phyloP scores from a whole-genome alignment of 2,329 filamentous ascomycete genomes.

The Macrophomina tecta region DNA sequence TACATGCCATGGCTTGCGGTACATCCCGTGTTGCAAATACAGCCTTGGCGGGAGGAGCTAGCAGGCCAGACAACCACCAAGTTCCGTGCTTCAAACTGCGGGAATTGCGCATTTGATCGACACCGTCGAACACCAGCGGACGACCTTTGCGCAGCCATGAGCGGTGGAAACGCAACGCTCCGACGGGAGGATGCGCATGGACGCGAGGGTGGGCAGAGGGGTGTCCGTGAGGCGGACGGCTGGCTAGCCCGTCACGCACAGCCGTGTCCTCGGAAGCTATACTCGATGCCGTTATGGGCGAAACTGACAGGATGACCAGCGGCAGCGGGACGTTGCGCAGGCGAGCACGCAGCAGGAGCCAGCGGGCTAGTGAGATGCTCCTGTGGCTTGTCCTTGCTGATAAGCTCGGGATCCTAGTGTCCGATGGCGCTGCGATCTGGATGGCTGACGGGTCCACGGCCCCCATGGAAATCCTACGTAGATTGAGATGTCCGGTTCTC shows the following conservation, averaged over 20 bases:
- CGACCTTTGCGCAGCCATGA: background rate
- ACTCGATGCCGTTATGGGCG: conserved; percentile 1
- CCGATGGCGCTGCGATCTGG: conserved; percentile 2
- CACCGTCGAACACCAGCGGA: background rate
- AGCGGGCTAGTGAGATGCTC: conserved; percentile 16
- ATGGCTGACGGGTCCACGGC: conserved; percentile 2
- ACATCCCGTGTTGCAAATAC: background rate
- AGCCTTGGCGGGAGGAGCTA: background rate
- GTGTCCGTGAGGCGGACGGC: conserved; percentile 10
- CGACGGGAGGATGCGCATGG: conserved; percentile 14
- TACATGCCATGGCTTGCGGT: background rate
- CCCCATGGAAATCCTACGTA: conserved; percentile 11
- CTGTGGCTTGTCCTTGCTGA: conserved; percentile 18
- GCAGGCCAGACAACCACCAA: background rate
- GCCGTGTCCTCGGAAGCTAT: conserved; percentile 9
- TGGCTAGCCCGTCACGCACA: conserved; percentile 1
- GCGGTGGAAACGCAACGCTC: conserved; percentile 8
- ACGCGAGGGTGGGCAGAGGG: conserved; percentile 9
- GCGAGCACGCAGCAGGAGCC: conserved; percentile 9
- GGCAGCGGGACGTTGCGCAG: conserved; percentile 22
- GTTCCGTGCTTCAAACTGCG: background rate
- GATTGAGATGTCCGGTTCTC: background rate
- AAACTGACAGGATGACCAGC: background rate
- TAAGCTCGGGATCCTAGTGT: conserved; percentile 11
- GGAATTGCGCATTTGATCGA: conserved; percentile 3